Evolutionary conservation across 495 filamentous ascomycete species (phyloP).

Genomic region (Neurospora sp.): DNA sequence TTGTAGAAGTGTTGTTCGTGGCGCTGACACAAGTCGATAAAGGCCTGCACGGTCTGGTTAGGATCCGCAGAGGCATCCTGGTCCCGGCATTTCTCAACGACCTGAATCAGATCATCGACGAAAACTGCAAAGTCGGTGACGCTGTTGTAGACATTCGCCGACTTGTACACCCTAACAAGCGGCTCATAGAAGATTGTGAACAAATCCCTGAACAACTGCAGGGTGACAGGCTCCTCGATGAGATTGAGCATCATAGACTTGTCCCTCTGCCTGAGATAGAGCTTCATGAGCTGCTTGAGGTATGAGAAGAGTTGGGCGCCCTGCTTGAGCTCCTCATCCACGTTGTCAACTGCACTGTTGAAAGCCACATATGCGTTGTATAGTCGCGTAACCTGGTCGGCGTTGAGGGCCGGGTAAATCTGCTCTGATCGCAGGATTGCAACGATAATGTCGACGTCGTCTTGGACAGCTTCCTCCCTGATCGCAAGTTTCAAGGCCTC

Average conservation of each 20-base stretch:
- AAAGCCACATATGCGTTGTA: conserved; percentile 97
- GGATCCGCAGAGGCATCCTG: conserved; percentile 91
- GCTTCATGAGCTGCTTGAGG: conserved; percentile 88
- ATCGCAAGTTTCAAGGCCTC: conserved; percentile 65
- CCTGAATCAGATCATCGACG: conserved; percentile 79
- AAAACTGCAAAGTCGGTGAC: conserved; percentile 94
- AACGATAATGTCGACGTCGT: conserved; percentile 74
- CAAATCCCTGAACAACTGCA: conserved; percentile 87
- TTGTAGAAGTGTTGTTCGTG: conserved; percentile 98
- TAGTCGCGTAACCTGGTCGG: conserved; percentile 67
- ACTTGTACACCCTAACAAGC: conserved; percentile 93
- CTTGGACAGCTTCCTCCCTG: conserved; percentile 55
- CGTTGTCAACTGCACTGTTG: conserved; percentile 86
- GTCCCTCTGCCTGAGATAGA: conserved; percentile 83
- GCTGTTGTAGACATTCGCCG: conserved; percentile 92
- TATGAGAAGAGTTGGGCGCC: conserved; percentile 87
- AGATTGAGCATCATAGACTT: conserved; percentile 95
- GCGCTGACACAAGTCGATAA: conserved; percentile 92
- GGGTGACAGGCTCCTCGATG: conserved; percentile 88
- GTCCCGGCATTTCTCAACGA: conserved; percentile 79
- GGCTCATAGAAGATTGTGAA: conserved; percentile 99
- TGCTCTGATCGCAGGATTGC: conserved; percentile 67
- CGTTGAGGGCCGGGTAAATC: conserved; percentile 54
- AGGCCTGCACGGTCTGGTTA: conserved; percentile 97
- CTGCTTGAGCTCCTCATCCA: conserved; percentile 77